phyloP scores from a whole-genome alignment of 2,329 filamentous ascomycete genomes.

The Alternaria sp. region DNA sequence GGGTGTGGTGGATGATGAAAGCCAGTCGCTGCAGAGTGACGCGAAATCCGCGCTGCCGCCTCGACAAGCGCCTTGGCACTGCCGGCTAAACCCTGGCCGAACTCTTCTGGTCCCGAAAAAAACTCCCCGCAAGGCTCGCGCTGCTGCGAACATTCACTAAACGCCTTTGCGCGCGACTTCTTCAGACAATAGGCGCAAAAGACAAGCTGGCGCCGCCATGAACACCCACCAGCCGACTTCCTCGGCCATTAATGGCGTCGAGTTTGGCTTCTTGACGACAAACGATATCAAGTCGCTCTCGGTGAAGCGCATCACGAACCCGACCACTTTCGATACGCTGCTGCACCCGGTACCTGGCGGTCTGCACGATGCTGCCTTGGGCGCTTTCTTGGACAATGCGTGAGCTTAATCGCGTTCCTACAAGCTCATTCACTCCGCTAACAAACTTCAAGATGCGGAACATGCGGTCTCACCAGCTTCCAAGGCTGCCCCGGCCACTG shows the following conservation, averaged over 20 bases:
- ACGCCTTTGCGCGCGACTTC: conserved; percentile 21
- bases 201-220: conserved; percentile 34
- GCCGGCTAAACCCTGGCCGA: conserved; percentile 33
- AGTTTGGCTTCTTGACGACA: conserved; percentile 83
- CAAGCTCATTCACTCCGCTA: conserved; percentile 4
- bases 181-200: conserved; percentile 19
- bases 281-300: conserved; percentile 88
- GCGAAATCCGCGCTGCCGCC: conserved; percentile 15
- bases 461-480: conserved; percentile 82
- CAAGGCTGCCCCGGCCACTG: conserved; percentile 85
- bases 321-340: conserved; percentile 90
- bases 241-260: conserved; percentile 83
- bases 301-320: conserved; percentile 91
- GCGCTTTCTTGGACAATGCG: conserved; percentile 85
- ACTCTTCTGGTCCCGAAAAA: conserved; percentile 40
- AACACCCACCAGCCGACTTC: conserved; percentile 74
- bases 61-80: conserved; percentile 20
- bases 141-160: conserved; percentile 12
- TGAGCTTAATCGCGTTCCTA: conserved; percentile 54
- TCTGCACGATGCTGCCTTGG: conserved; percentile 89
- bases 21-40: conserved; percentile 19
- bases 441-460: conserved; percentile 73
- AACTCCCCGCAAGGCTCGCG: conserved; percentile 32
- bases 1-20: conserved; percentile 3
- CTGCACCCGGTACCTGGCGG: conserved; percentile 89